Evolutionary conservation across 2,329 filamentous ascomycete genomes (phyloP), one percentile per base, ranked within the genome.

Genomic region (Diaporthe caulivora): DNA sequence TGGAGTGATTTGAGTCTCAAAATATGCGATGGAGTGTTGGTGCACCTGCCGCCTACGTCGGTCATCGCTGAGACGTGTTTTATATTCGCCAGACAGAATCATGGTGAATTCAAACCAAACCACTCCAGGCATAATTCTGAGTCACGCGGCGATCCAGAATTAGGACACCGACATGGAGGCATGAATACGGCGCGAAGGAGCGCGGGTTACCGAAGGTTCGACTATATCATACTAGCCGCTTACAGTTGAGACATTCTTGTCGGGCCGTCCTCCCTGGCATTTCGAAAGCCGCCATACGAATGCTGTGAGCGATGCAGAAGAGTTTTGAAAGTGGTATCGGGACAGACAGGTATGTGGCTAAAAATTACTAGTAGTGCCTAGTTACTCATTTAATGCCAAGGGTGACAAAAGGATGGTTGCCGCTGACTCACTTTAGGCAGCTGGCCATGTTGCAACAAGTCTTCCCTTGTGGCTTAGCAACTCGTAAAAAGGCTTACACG

Each of bases 401-500:
- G 18, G 13, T 37, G 60, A 13, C 31, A 65, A 29, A 4, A 37
- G 34, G 24, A 18, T 37, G 60, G 42, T 13, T 6, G 29, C 42
- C 60, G 60, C 29, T 49, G 42, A 49, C 60, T 65, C 60, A 65
- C 26, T 34, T 31, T 9, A 37, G 60, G 42, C 42, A 65, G 29
- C 44, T 24, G 34, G 42, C 29, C 26, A 49, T 37, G 60, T 51
- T 49, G 29, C 60, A 51, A 6, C n/a, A 21, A 49, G 42, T 47
- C 29, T 65, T 65, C 44, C 44, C 51, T 51, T 65, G 60, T 18
- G 42, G 60, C 60, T 47, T 18, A 64, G 60, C 17, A 31, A 62
- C 24, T 64, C 42, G 60, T 47, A 42, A 64, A n/a, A 2, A 21
- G 34, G 21, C 40, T n/a, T 9, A 65, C 37, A 51, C 29, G 62